Base-by-base conservation (phyloP, 495 filamentous ascomycete genomes). In the Delitschia confertaspora region DNA sequence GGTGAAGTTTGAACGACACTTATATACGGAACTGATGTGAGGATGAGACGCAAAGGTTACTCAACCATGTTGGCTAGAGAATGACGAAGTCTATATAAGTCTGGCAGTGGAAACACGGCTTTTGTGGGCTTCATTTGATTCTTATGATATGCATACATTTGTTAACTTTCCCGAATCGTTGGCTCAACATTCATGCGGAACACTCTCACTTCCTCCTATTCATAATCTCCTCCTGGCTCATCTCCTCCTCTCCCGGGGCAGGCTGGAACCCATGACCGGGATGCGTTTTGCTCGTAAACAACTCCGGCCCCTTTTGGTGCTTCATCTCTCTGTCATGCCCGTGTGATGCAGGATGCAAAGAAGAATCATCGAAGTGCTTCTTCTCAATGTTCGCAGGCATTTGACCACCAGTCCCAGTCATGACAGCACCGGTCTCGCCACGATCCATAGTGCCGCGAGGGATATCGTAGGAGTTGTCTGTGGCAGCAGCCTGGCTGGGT, bases 391-490 rank as follows among this genome's bases (percentile, higher is more conserved):
- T 55, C 1, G 64, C 61, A 0, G 67, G 65, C 29, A 76, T 44
- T 4, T 61, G 53, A 42, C 75, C 62, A 0, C 73, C 74, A 6
- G 67, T 74, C 3, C 70, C 75, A 0, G 67, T 72, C 7, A 73
- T 48, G 1, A 74, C 67, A 32, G 75, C 73, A 2, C 65, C 68
- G 2, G 59, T 64, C 11, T 62, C 43, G 3, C 68, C 73, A 23
- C 60, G 56, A 46, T 78, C 72, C 3, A 53, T 49, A n/a, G 58
- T 58, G n/a, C 64, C 60, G 8, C 71, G 66, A 3, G 74, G 70
- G 43, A 76, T 61, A 37, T 75, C 70, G 18, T 59, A 68, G 13
- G 63, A 58, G 39, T 78, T 78, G 47, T 74, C 72, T 1, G 65
- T 70, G 0, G 69, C 72, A n/a, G 57, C 57, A 6, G 67, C 68